Base-by-base conservation (phyloP, 148 eudicot genomes). In the Diospyros kaki region DNA sequence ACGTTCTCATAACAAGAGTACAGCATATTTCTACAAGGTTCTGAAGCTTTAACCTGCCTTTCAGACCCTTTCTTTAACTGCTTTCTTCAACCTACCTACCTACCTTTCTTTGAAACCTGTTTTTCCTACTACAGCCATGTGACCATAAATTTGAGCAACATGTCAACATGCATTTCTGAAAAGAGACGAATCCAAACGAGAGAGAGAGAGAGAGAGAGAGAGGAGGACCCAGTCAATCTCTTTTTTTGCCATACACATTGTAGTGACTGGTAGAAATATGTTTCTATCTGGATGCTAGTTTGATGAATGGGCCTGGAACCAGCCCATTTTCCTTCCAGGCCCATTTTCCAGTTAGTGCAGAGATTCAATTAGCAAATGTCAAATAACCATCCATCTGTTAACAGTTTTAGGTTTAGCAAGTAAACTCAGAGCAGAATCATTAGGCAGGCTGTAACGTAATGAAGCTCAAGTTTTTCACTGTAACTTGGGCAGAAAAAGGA, bases 11-110 rank as follows among this genome's bases (percentile, higher is more conserved):
- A 43, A 40, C 9, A 5, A 64, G 42, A 40, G 3, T 14, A 42
- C 4, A 58, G 2, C 69, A 46, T 7, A 18, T 67, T 18, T 67
- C 72, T 46, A 68, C 66, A 68, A 58, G n/a, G 73, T 69, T 76
- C 45, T 5, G 12, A 43, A 50, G 15, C 3, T 58, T 9, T 15
- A 65, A 74, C 45, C 77, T 73, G 54, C 77, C 81, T 41, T 78
- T 73, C 76, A 73, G 58, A 73, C 54, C 55, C 11, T 13, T 38
- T 38, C 17, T 51, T 2, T 54, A 69, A 41, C 67, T 52, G 46
- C 53, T 7, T 69, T 76, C 79, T 66, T 42, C 44, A 8, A 76
- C 74, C 74, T 45, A 51, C 68, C 74, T 45, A 51, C 68, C 73
- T 51, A n/a, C 42, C 67, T 42, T 60, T 40, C 71, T 28, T 48